These are phyloP conservation scores for Penicillium thymicola DNA, from an alignment of 2,329 filamentous ascomycete genomes.

Conservation along the genomic window DNA sequence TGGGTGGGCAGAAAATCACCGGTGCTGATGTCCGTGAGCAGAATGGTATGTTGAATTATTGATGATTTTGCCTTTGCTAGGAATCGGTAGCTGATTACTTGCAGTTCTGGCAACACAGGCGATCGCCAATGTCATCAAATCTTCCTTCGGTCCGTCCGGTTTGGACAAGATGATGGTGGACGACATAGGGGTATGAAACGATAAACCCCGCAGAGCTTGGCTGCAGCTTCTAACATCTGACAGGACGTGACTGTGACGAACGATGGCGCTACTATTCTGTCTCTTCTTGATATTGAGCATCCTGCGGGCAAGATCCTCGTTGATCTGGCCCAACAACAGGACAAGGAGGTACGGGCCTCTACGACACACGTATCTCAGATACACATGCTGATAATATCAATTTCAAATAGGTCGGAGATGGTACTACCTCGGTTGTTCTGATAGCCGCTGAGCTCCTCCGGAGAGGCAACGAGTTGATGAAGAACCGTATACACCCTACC, in stretches of 20 bases:
- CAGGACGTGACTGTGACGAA: slow-evolving; percentile 98
- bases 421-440: slow-evolving; percentile 94
- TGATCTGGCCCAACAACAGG: slow-evolving; percentile 95
- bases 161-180: slow-evolving; percentile 99
- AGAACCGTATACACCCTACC: slow-evolving; percentile 98
- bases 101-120: slow-evolving; percentile 89
- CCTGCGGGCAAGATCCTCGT: slow-evolving; percentile 98
- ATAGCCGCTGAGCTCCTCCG: slow-evolving; percentile 93
- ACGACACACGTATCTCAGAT: background rate
- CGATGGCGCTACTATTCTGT: slow-evolving; percentile 95
- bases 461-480: slow-evolving; percentile 96
- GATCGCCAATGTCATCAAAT: slow-evolving; percentile 98
- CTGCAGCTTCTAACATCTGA: slow-evolving; percentile 22
- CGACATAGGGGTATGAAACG: slow-evolving; percentile 77
- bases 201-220: slow-evolving; percentile 21
- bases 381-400: background rate
- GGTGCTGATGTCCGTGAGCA: slow-evolving; percentile 95
- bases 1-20: slow-evolving; percentile 96
- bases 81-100: slow-evolving; percentile 7
- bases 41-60: slow-evolving; percentile 63
- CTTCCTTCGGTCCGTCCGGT: slow-evolving; percentile 93
- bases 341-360: slow-evolving; percentile 67
- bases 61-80: background rate
- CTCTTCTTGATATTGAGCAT: slow-evolving; percentile 93
- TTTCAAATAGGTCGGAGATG: slow-evolving; percentile 71